Conservation (phyloP, 2,329 filamentous ascomycete species). For the Colletotrichum sp. region DNA sequence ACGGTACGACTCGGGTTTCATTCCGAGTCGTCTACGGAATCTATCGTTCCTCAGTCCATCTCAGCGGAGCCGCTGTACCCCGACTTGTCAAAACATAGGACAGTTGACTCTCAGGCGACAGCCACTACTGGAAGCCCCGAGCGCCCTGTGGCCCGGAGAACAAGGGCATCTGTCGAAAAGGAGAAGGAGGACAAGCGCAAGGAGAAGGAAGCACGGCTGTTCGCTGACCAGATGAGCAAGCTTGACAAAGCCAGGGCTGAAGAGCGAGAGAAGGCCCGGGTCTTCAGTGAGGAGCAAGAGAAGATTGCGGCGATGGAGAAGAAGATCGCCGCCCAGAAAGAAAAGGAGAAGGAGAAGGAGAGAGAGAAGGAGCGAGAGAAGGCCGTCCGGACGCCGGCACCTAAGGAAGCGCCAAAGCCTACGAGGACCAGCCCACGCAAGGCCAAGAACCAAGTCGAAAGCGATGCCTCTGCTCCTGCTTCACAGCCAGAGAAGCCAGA, state of each 20-base stretch:
- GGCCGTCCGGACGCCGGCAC: conserved; percentile 30
- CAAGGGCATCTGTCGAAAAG: conserved; percentile 64
- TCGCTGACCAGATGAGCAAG: conserved; percentile 65
- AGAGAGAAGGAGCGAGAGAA: background rate
- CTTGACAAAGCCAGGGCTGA: conserved; percentile 73
- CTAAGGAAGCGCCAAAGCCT: conserved; percentile 48
- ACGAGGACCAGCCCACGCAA: conserved; percentile 60
- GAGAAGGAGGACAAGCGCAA: conserved; percentile 70
- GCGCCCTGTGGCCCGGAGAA: conserved; percentile 50
- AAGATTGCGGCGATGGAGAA: conserved; percentile 58
- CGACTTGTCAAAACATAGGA: conserved; percentile 45
- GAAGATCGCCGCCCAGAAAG: conserved; percentile 57
- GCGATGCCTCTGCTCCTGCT: conserved; percentile 24
- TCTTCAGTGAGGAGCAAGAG: conserved; percentile 64
- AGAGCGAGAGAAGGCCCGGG: conserved; percentile 70
- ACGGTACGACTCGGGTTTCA: conserved; percentile 50
- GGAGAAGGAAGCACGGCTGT: conserved; percentile 67
- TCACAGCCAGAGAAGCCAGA: conserved; percentile 44
- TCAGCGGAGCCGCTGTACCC: conserved; percentile 47
- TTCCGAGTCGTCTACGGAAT: conserved; percentile 52
- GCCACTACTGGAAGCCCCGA: conserved; percentile 45
- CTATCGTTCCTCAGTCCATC: conserved; percentile 37
- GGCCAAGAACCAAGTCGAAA: conserved; percentile 40
- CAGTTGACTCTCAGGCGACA: conserved; percentile 28
- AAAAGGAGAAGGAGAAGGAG: conserved; percentile 45